Evolutionary conservation across 495 filamentous ascomycete species (phyloP).

Genomic region (Penicillium taxi): DNA sequence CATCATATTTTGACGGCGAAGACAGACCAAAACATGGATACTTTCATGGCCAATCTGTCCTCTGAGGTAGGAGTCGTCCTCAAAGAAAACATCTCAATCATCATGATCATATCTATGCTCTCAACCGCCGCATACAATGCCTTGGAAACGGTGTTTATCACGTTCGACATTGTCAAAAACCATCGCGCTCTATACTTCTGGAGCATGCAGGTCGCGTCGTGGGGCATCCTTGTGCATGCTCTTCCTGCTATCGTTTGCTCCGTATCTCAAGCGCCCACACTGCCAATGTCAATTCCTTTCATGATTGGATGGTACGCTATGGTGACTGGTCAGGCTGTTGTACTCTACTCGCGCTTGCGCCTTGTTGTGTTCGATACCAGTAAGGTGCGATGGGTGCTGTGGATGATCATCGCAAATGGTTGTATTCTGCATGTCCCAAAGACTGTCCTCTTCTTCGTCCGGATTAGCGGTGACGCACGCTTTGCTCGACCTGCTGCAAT

Average conservation of each 20-base stretch:
- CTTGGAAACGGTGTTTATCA: background rate
- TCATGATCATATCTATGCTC: background rate
- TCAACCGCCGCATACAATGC: background rate
- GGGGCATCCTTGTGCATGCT: slow-evolving; percentile 4
- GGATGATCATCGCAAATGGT: too few species aligned
- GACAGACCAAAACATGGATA: slow-evolving; percentile 1
- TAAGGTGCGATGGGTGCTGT: slow-evolving; percentile 2
- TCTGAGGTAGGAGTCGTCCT: background rate
- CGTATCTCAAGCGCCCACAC: slow-evolving; percentile 1
- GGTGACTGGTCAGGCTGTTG: slow-evolving; percentile 4
- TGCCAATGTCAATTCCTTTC: slow-evolving; percentile 4
- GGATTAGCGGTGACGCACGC: background rate
- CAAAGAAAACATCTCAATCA: slow-evolving; percentile 1
- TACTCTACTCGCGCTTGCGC: background rate
- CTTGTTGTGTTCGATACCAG: background rate
- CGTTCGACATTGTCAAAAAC: background rate
- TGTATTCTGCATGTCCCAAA: slow-evolving; percentile 2
- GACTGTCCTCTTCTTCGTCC: slow-evolving; percentile 1
- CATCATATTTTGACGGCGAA: too few species aligned
- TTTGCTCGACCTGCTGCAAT: slow-evolving; percentile 1
- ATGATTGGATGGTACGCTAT: slow-evolving; percentile 5
- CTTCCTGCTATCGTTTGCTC: slow-evolving; percentile 5
- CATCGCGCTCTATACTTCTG: slow-evolving; percentile 2
- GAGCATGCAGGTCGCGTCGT: slow-evolving; percentile 4
- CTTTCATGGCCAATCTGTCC: background rate